Evolutionary conservation across 2,329 filamentous ascomycete species (phyloP).

Genomic region (Paecilomyces dactylethromorphus): DNA sequence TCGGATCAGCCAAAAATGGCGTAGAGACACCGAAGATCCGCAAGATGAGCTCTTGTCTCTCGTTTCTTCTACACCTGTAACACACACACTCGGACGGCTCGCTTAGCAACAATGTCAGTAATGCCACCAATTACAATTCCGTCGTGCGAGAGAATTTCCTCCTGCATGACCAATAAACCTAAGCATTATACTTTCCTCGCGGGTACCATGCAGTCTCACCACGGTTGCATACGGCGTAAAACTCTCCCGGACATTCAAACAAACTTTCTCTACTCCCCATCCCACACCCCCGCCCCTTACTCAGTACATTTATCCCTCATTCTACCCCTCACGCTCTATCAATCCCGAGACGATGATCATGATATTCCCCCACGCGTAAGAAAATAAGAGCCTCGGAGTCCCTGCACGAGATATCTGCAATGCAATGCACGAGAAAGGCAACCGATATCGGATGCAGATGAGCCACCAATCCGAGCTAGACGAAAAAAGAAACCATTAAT

Average conservation of each 20-base stretch:
- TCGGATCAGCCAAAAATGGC: background rate
- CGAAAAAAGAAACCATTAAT: no score
- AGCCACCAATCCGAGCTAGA: no score
- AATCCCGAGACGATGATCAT: background rate
- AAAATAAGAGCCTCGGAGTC: no score
- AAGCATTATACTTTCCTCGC: no score
- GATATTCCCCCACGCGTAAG: background rate
- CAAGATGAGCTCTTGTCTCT: background rate
- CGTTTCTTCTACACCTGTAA: background rate
- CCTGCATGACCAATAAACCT: no score
- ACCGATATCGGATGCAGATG: no score
- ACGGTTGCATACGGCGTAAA: no score
- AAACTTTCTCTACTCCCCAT: background rate
- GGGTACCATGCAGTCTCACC: no score
- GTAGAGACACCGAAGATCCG: background rate
- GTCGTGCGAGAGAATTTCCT: background rate
- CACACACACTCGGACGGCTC: background rate
- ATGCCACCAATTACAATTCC: background rate
- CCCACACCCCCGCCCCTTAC: background rate
- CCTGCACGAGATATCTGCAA: no score
- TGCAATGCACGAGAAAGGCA: no score
- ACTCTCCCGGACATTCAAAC: no score
- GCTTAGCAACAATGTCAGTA: background rate
- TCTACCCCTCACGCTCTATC: background rate
- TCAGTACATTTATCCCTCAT: background rate